phyloP scores from a whole-genome alignment of 106 monocot genomes.

The Triglochin maritima region DNA sequence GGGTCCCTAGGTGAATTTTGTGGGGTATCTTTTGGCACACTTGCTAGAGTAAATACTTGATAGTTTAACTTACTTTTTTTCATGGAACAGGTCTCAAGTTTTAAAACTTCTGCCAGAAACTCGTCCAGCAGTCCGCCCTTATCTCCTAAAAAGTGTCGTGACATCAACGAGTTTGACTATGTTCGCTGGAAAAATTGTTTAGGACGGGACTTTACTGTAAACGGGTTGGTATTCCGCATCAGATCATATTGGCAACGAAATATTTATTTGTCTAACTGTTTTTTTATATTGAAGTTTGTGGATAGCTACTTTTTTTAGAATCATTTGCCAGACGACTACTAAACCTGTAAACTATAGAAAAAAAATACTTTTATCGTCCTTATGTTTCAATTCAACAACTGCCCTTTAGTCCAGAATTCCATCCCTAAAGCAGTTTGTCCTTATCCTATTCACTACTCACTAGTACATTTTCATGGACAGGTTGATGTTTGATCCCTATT shows the following conservation, averaged over 20 bases:
- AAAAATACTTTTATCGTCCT: too few species aligned
- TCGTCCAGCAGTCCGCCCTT: constrained; percentile 21
- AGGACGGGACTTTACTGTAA: constrained; percentile 78
- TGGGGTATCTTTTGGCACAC: too few species aligned
- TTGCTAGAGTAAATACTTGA: too few species aligned
- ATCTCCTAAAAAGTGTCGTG: constrained; percentile 21
- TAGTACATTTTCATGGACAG: constrained; percentile 21
- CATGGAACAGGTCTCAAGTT: constrained; percentile 81
- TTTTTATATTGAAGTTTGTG: background rate
- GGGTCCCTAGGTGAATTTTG: too few species aligned
- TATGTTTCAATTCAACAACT: too few species aligned
- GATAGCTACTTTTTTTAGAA: background rate
- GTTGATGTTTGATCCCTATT: constrained; percentile 88
- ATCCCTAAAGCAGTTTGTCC: too few species aligned
- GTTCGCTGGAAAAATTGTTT: constrained; percentile 85
- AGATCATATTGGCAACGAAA: background rate
- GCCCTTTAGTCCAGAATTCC: too few species aligned
- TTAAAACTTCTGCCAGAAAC: constrained; percentile 49
- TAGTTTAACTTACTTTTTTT: too few species aligned
- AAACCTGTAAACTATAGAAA: too few species aligned
- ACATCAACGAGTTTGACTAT: constrained; percentile 57
- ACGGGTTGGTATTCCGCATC: constrained; percentile 36
- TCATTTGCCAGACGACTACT: too few species aligned
- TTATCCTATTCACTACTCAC: too few species aligned
- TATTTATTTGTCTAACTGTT: constrained; percentile 1